Base-by-base conservation (phyloP, 352 stramenopile genomes). In the Thalassiosira hispida region DNA sequence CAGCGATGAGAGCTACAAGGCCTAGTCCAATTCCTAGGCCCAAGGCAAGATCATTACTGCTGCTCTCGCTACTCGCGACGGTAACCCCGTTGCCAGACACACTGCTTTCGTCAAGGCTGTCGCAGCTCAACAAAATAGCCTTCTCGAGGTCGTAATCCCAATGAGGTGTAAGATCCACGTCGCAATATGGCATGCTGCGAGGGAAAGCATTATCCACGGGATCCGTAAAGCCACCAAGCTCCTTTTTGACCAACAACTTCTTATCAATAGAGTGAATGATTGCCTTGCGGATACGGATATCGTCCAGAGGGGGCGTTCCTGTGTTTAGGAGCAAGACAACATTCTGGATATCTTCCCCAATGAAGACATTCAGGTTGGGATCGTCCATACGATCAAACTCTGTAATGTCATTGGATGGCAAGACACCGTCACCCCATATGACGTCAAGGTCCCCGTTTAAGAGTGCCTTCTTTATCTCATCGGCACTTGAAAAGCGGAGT, bases 81-180 rank as follows among this genome's bases (percentile, higher is more conserved):
- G n/a, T n/a, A n/a, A n/a, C n/a, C n/a, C n/a, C n/a, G n/a, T 38
- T 38, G 31, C 31, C 31, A 9, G 31, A 8, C 1, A 11, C 8
- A n/a, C 18, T 55, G 5, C 9, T 16, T 40, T 29, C 47, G 16
- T 47, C 3, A 38, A 38, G 31, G 31, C 3, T 3, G 8, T 38
- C 11, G 42, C 74, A 84, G 67, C 64, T 86, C 18, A 86, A 31
- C 11, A 84, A 60, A 27, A 31, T 42, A 8, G 79, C 79, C 67
- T 86, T 84, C 51, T 84, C 79, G 3, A 86, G 47, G 57, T 86
- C 79, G 60, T 86, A 86, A 46, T 79, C 73, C 62, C 70, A 84
- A 42, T 63, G 42, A 20, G 79, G 74, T 23, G 57, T 80, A 1
- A 86, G 52, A 44, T 84, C 74, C n/a, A 86, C 66, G 40, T 84